Base-by-base conservation (phyloP, 306 rosid genomes). In the Cicer arietinum region DNA sequence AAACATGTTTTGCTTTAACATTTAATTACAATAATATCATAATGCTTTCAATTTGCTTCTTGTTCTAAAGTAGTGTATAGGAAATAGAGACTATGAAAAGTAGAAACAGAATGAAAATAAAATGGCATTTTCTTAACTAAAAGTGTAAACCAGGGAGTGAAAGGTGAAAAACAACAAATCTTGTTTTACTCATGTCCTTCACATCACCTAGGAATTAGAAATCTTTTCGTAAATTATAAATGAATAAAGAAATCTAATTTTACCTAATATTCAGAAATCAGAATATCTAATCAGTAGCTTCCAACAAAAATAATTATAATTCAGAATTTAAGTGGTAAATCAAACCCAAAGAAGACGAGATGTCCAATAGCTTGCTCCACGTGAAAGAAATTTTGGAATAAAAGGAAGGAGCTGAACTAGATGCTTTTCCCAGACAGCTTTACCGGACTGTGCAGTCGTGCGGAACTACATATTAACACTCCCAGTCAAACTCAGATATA, bases 261-360 rank as follows among this genome's bases (percentile, higher is more conserved):
- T 35, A 42, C 11, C 7, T 5, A 67, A 25, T 53, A 61, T 42
- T 64, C 3, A 14, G 14, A 80, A 77, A 51, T 20, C 20, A 57
- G 58, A 60, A 59, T 58, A 71, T 45, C 17, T 52, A 50, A 45
- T 35, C 69, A 57, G 22, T 56, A 39, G 65, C 64, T 57, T 60
- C 42, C 44, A 54, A 54, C 11, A 69, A 52, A 70, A 45, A 35
- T 8, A 39, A 60, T 57, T 43, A 41, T 40, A 45, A 63, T 71
- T 68, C 39, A 64, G 67, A 82, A 54, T 43, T 41, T 8, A 42
- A 58, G 54, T 71, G 13, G 71, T 8, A 58, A 17, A 54, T 63
- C 88, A 79, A 57, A 94, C 98, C 98, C 89, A 86, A 83, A 94
- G 97, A 74, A 94, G 95, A 35, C 87, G 90, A 71, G 79, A 83